phyloP scores from a whole-genome alignment of 352 stramenopile species.

The Globisporangium radiosum region DNA sequence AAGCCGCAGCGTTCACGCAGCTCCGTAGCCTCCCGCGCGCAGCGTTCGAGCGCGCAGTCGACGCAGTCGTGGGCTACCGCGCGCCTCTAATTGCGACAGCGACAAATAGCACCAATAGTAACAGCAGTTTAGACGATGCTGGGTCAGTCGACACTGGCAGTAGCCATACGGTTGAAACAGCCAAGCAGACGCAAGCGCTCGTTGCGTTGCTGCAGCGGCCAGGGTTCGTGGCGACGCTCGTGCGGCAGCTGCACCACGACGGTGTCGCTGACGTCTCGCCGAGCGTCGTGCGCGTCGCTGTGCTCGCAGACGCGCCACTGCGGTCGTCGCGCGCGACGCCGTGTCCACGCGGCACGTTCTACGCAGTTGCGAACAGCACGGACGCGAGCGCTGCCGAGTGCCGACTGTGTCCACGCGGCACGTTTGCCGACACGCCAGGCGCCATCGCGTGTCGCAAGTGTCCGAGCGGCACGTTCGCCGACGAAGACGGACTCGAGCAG shows the following conservation, averaged over 20 bases:
- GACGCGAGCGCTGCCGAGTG: slow-evolving; percentile 13
- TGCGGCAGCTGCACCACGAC: slow-evolving; percentile 10
- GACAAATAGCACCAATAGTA: not conserved
- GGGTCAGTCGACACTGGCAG: too few species aligned
- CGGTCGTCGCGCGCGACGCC: slow-evolving; percentile 22
- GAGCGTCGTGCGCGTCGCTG: slow-evolving; percentile 4
- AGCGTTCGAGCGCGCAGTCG: slow-evolving; percentile 6
- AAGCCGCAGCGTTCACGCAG: slow-evolving; percentile 3
- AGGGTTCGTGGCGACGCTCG: slow-evolving; percentile 9
- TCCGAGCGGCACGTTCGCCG: slow-evolving; percentile 28
- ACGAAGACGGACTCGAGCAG: slow-evolving; percentile 24
- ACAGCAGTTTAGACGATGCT: not conserved
- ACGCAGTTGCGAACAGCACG: not conserved
- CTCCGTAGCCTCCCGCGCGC: slow-evolving; percentile 2
- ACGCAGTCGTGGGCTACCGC: not conserved
- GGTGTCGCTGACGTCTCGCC: slow-evolving; percentile 10
- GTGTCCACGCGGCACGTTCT: slow-evolving; percentile 23
- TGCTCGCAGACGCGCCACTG: not conserved
- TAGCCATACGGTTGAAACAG: too few species aligned
- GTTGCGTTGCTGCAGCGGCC: not conserved
- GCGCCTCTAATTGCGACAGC: not conserved
- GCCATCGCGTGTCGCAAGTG: slow-evolving; percentile 29
- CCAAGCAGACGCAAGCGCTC: not conserved
- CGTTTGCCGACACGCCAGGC: slow-evolving; percentile 21
- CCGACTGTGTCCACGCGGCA: slow-evolving; percentile 27